Conservation (phyloP, 805 yeast species). For the Saturnispora quitensis region DNA sequence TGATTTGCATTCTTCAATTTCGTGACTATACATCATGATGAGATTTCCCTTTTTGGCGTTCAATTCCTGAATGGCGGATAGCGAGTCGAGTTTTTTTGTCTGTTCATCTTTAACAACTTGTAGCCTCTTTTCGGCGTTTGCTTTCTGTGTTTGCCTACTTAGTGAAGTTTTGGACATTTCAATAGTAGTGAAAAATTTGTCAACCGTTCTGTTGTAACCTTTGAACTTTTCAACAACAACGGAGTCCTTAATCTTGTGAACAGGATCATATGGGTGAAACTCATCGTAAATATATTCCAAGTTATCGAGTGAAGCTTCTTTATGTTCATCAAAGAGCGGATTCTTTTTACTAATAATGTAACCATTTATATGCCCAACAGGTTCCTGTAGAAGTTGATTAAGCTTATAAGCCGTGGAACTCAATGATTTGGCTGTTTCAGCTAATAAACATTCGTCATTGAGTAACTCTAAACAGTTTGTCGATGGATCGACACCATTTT, state of each 20-base stretch:
- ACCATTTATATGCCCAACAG: slow-evolving; percentile 39
- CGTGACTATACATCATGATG: slow-evolving; percentile 57
- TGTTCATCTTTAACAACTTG: slow-evolving; percentile 71
- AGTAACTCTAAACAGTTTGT: slow-evolving; percentile 26
- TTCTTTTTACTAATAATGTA: slow-evolving; percentile 57
- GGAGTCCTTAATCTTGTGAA: slow-evolving; percentile 21
- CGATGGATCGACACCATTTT: slow-evolving; percentile 34
- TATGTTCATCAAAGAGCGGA: slow-evolving; percentile 35
- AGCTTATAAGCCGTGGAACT: slow-evolving; percentile 39
- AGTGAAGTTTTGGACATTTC: slow-evolving; percentile 74
- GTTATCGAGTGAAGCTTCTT: slow-evolving; percentile 27
- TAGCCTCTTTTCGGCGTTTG: slow-evolving; percentile 64
- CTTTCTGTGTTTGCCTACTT: slow-evolving; percentile 66
- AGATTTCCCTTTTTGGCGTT: slow-evolving; percentile 66
- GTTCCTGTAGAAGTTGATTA: slow-evolving; percentile 26
- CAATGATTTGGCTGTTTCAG: slow-evolving; percentile 34
- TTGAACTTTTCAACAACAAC: slow-evolving; percentile 34
- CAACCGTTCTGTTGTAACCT: slow-evolving; percentile 78
- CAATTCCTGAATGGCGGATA: slow-evolving; percentile 51
- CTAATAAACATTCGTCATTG: slow-evolving; percentile 23
- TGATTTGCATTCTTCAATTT: slow-evolving; percentile 61
- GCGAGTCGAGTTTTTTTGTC: slow-evolving; percentile 54
- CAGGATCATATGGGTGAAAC: slow-evolving; percentile 46
- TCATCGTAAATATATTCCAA: slow-evolving; percentile 40
- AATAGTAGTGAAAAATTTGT: slow-evolving; percentile 72